phyloP scores from a whole-genome alignment of 768 basidiomycete genomes.

The Leccinum boreale region DNA sequence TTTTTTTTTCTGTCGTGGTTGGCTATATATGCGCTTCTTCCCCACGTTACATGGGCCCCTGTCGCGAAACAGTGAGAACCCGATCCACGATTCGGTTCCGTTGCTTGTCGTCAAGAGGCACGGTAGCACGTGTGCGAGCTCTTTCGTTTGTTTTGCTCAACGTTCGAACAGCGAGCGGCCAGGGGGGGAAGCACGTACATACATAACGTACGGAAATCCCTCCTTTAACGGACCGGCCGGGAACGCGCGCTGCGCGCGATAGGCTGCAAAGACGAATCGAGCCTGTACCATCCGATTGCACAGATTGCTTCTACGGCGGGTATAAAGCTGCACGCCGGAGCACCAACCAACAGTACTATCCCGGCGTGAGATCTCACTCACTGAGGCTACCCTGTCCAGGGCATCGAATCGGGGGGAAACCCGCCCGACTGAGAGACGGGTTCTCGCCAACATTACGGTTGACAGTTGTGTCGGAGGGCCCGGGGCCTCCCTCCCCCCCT shows the following conservation, averaged over 20 bases:
- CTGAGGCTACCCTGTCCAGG: background rate
- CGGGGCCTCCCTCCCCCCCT: background rate
- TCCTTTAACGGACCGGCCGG: background rate
- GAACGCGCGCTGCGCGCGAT: background rate
- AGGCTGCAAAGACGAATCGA: background rate
- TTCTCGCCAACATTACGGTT: background rate
- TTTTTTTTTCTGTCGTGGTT: background rate
- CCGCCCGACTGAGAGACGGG: background rate
- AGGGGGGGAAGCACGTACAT: background rate
- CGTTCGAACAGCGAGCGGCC: background rate
- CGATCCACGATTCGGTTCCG: background rate
- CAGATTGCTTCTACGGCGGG: background rate
- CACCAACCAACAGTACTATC: background rate
- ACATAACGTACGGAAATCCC: background rate
- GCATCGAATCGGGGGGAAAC: background rate
- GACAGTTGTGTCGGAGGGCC: background rate
- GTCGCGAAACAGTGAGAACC: background rate
- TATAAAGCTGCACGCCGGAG: background rate
- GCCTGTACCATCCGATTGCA: background rate
- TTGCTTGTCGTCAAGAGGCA: background rate
- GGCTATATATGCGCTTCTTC: background rate
- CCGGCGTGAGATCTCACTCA: conserved; percentile 1
- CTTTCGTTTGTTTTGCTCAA: background rate
- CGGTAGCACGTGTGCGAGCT: background rate
- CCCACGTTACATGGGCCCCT: conserved; percentile 16